Percentiles rank a stretch among this genome's conserved stretches.
These are phyloP conservation scores for Colletotrichum brevisporum DNA, from an alignment of 2,329 filamentous ascomycete species.

Conservation along the genomic window DNA sequence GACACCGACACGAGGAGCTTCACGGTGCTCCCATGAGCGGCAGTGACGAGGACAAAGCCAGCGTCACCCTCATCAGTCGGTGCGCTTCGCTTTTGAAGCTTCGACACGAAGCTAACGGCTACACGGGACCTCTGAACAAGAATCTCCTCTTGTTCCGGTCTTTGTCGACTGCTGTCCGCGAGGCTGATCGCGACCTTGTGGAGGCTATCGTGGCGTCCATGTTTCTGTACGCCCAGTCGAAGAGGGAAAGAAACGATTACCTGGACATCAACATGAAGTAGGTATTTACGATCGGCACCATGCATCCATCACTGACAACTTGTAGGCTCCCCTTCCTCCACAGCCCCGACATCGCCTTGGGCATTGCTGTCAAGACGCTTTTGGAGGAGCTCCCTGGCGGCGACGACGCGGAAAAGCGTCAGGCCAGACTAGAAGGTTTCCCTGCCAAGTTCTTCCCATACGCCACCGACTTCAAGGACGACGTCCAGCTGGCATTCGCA, in stretches of 20 bases:
- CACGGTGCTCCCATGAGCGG: slow-evolving; percentile 70
- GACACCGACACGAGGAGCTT: slow-evolving; percentile 69
- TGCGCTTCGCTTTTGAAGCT: slow-evolving; percentile 87
- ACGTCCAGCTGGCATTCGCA: slow-evolving; percentile 69
- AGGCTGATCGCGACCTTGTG: slow-evolving; percentile 83
- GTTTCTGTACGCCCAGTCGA: slow-evolving; percentile 84
- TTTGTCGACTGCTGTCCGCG: slow-evolving; percentile 83
- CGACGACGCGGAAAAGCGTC: slow-evolving; percentile 65
- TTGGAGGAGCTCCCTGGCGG: slow-evolving; percentile 78
- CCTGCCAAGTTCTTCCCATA: slow-evolving; percentile 69
- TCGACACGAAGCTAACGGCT: slow-evolving; percentile 87
- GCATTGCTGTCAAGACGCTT: slow-evolving; percentile 85
- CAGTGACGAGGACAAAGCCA: slow-evolving; percentile 80
- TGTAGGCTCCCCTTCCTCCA: slow-evolving; percentile 75
- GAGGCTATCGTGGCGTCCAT: slow-evolving; percentile 87
- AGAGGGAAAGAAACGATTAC: slow-evolving; percentile 77
- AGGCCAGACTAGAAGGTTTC: slow-evolving; percentile 64
- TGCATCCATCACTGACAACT: slow-evolving; percentile 40
- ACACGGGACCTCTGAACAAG: slow-evolving; percentile 93
- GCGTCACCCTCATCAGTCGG: slow-evolving; percentile 86
- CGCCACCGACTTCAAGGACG: slow-evolving; percentile 70
- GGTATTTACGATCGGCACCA: slow-evolving; percentile 46
- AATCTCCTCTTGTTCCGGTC: slow-evolving; percentile 90
- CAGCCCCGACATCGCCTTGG: slow-evolving; percentile 81
- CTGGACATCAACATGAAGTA: slow-evolving; percentile 81